Conservation (phyloP, 1,284 basidiomycete species). For the Fomitiporia mediterranea region DNA sequence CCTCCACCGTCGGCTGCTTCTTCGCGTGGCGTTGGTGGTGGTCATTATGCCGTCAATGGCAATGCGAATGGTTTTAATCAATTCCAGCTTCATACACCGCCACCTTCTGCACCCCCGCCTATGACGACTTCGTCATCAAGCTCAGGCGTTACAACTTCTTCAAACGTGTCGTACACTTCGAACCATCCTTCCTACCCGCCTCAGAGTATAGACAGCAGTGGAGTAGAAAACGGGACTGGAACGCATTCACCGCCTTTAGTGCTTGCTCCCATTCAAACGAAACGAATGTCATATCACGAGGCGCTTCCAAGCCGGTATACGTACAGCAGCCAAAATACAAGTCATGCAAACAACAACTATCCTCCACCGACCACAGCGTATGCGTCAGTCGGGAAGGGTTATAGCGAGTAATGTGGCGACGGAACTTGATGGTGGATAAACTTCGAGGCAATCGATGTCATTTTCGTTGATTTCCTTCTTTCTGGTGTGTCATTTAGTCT, state of each 20-base stretch:
- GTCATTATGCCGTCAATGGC: not conserved
- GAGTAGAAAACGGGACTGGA: not conserved
- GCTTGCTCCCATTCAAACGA: constrained; percentile 10
- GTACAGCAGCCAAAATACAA: not conserved
- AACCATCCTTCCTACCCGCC: not conserved
- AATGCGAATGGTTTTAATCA: not conserved
- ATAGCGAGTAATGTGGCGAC: too few relatives aligned
- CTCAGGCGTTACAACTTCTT: not conserved
- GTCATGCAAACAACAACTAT: not conserved
- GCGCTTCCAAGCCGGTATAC: not conserved
- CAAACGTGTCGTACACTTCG: not conserved
- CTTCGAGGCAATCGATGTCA: too few relatives aligned
- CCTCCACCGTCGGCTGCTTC: not conserved
- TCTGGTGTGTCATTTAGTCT: too few relatives aligned
- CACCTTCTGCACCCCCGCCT: not conserved
- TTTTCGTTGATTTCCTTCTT: too few relatives aligned
- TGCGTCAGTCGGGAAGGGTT: not conserved
- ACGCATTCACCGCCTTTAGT: constrained; percentile 10
- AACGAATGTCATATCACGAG: not conserved
- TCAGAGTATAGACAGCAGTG: not conserved
- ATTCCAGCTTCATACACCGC: not conserved
- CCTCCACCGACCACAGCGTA: too few relatives aligned
- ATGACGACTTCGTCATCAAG: not conserved
- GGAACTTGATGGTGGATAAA: too few relatives aligned
- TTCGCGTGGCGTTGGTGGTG: not conserved